Evolutionary conservation across 139 green algal species (phyloP).

Genomic region (Coelastrella sp.): DNA sequence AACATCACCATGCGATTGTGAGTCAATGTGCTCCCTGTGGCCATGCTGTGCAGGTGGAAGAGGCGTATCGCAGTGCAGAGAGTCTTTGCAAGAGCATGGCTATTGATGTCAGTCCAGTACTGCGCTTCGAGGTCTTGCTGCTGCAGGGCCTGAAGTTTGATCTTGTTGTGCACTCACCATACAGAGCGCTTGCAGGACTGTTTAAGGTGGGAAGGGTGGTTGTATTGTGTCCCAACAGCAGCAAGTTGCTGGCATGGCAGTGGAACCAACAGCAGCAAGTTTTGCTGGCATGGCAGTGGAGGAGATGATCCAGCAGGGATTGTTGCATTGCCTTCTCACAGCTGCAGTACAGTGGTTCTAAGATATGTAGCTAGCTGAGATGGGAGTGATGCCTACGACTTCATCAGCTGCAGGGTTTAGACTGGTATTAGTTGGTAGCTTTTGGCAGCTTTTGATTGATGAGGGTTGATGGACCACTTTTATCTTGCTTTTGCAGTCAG

Average conservation of each 20-base stretch:
- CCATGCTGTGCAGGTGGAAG: conserved; percentile 71
- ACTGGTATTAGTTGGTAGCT: no score
- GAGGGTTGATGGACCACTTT: no score
- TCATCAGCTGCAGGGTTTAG: no score
- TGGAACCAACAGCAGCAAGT: neutral
- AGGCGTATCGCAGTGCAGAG: conserved; percentile 81
- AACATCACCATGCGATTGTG: neutral
- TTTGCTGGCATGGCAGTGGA: no score
- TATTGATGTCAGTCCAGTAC: conserved; percentile 51
- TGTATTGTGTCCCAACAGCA: neutral
- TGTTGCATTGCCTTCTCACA: no score
- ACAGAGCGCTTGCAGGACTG: conserved; percentile 72
- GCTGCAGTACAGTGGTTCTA: no score
- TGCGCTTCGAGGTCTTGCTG: conserved; percentile 64
- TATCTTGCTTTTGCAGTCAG: no score
- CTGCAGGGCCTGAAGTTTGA: conserved; percentile 83
- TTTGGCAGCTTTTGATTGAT: no score
- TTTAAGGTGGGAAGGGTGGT: conserved; percentile 55
- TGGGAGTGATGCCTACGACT: no score
- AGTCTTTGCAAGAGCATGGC: conserved; percentile 67
- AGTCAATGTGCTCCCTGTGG: neutral
- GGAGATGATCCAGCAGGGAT: neutral
- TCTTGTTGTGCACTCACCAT: conserved; percentile 80
- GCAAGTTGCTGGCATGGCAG: neutral
- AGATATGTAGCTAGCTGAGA: no score